A percentile compares a stretch with the other conserved stretches of the same genome.
Evolutionary conservation across 176 grass and related monocot genomes (phyloP).

Genomic region (Musa acuminata): DNA sequence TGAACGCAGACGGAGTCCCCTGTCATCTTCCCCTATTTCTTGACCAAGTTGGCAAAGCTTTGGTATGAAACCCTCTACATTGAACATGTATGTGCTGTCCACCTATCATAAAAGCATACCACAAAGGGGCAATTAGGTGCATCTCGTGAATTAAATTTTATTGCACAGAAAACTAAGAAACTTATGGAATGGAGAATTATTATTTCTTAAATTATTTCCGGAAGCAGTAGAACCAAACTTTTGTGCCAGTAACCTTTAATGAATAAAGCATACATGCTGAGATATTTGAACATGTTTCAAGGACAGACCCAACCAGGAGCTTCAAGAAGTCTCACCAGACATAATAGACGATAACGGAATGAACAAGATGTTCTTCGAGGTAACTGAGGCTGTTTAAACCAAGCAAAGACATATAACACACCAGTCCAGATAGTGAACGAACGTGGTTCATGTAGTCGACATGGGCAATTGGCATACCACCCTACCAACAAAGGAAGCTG

Average conservation of each 20-base stretch:
- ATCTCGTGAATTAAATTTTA: not conserved
- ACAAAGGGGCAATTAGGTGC: conserved; percentile 11
- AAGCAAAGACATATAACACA: not conserved
- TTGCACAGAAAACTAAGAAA: not conserved
- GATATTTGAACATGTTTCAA: no score
- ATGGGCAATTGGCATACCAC: no score
- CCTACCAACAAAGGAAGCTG: no score
- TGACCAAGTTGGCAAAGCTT: conserved; percentile 88
- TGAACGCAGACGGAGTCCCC: conserved; percentile 50
- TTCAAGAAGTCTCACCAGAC: no score
- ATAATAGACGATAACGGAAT: not conserved
- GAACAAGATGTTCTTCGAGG: not conserved
- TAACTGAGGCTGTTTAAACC: not conserved
- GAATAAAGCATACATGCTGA: no score
- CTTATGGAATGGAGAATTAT: not conserved
- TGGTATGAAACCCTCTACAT: conserved; percentile 78
- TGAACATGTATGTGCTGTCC: conserved; percentile 90
- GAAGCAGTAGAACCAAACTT: not conserved
- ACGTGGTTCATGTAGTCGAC: no score
- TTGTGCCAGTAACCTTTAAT: not conserved
- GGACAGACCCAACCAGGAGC: no score
- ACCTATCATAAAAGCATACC: conserved; percentile 48
- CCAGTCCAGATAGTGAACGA: not conserved
- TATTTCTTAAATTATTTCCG: not conserved
- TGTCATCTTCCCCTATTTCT: conserved; percentile 58